Conservation (phyloP, 768 basidiomycete genomes). For the Trametes punicea region DNA sequence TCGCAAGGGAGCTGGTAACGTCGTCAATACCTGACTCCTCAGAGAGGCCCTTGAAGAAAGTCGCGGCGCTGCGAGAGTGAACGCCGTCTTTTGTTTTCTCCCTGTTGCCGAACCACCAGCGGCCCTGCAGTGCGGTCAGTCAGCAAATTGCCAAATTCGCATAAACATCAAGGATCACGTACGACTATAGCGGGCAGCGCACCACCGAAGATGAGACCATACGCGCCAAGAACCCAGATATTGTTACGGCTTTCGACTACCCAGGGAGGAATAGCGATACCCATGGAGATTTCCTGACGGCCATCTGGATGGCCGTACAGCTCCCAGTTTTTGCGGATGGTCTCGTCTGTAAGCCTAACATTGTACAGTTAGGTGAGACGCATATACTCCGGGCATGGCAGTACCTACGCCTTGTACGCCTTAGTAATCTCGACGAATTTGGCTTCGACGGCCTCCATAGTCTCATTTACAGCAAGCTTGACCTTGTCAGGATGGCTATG, state of each 20-base stretch:
- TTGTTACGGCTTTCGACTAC: conserved; percentile 90
- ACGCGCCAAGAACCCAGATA: conserved; percentile 84
- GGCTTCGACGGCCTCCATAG: conserved; percentile 79
- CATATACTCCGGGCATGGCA: not conserved
- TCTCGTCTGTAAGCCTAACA: conserved; percentile 82
- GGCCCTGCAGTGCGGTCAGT: conserved; percentile 46
- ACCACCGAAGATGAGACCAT: conserved; percentile 85
- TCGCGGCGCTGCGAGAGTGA: conserved; percentile 72
- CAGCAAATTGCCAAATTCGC: not conserved
- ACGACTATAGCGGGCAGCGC: conserved; percentile 84
- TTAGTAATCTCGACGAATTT: conserved; percentile 93
- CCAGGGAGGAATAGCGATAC: conserved; percentile 93
- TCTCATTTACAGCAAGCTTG: conserved; percentile 75
- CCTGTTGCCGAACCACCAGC: conserved; percentile 96
- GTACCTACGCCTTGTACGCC: conserved; percentile 86
- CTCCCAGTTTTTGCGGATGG: conserved; percentile 85
- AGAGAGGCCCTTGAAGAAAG: conserved; percentile 82
- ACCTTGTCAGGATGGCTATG: conserved; percentile 96
- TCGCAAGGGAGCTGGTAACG: conserved; percentile 66
- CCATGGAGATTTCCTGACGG: conserved; percentile 90
- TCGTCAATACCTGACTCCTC: conserved; percentile 77
- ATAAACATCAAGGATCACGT: conserved; percentile 21
- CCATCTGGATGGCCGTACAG: conserved; percentile 95
- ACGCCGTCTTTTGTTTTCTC: conserved; percentile 91
- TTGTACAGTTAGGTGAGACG: not conserved